Conservation (phyloP, 306 rosid genomes). For the Vigna radiata region DNA sequence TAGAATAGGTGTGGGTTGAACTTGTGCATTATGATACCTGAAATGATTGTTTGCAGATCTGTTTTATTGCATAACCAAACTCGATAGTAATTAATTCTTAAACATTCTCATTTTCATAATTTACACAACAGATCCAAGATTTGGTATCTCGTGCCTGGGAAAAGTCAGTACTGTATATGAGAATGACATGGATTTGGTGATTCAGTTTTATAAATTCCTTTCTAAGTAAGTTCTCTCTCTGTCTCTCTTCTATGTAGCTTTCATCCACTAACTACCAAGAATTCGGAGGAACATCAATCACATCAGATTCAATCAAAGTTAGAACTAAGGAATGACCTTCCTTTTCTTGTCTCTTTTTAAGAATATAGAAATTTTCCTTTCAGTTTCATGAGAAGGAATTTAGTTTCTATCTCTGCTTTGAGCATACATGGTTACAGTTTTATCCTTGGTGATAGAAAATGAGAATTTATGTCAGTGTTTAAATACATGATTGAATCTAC, state of each 20-base stretch:
- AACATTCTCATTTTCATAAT: slow-evolving; percentile 8
- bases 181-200: slow-evolving; percentile 77
- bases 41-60: slow-evolving; percentile 26
- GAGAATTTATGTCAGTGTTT: no score
- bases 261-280: not conserved
- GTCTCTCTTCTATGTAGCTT: not conserved
- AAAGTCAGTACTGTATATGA: slow-evolving; percentile 68
- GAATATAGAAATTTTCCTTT: no score
- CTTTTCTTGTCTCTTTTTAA: no score
- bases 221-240: slow-evolving; percentile 55
- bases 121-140: slow-evolving; percentile 67
- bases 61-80: slow-evolving; percentile 27
- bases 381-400: no score
- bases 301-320: no score
- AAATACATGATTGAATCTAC: no score
- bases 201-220: slow-evolving; percentile 70
- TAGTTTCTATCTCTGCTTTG: not conserved
- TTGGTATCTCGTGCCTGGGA: slow-evolving; percentile 78
- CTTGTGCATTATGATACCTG: slow-evolving; percentile 20
- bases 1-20: slow-evolving; percentile 15
- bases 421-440: no score
- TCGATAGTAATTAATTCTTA: not conserved
- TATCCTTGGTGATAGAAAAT: no score
- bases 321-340: no score
- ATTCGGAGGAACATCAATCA: no score